Percentiles rank a stretch among this genome's conserved stretches.
These are phyloP conservation scores for Melocanna baccifera DNA, from an alignment of 176 grass and related monocot genomes.

Conservation along the genomic window DNA sequence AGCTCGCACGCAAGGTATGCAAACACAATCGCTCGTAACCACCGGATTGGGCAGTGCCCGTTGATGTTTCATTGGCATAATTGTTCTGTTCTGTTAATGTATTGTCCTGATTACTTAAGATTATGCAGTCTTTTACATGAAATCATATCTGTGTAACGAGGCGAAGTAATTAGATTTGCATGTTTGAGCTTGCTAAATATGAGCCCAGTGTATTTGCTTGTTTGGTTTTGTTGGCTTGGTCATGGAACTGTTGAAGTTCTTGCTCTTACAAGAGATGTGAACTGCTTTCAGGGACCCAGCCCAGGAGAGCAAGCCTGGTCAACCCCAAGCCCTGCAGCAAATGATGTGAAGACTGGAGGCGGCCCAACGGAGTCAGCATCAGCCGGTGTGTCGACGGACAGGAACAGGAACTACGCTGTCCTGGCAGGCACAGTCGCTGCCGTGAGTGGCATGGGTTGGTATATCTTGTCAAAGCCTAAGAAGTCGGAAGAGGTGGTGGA, in stretches of 20 bases:
- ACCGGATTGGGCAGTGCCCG: not conserved
- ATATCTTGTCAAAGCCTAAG: constrained; percentile 77
- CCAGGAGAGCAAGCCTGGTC: constrained; percentile 44
- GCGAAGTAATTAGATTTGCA: not conserved
- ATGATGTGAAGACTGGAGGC: constrained; percentile 9
- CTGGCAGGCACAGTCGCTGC: constrained; percentile 59
- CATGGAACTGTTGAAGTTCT: not conserved
- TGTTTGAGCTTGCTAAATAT: constrained; percentile 5
- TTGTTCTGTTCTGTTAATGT: not conserved
- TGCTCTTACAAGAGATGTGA: not conserved
- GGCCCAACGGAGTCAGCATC: constrained; percentile 36
- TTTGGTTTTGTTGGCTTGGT: not conserved
- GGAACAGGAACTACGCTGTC: constrained; percentile 74
- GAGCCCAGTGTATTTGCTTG: not conserved
- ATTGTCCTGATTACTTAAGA: not conserved
- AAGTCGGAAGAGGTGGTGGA: constrained; percentile 59
- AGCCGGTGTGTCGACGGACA: constrained; percentile 53
- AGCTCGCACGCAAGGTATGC: constrained; percentile 64
- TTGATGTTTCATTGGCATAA: not conserved
- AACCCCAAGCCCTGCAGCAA: constrained; percentile 32
- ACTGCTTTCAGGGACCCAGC: constrained; percentile 57
- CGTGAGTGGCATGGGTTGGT: constrained; percentile 74
- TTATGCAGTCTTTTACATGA: not conserved
- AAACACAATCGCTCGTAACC: not conserved
- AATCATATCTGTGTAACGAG: not conserved